phyloP scores from a whole-genome alignment of 345 rosid species.

The Dipteronia sinensis region DNA sequence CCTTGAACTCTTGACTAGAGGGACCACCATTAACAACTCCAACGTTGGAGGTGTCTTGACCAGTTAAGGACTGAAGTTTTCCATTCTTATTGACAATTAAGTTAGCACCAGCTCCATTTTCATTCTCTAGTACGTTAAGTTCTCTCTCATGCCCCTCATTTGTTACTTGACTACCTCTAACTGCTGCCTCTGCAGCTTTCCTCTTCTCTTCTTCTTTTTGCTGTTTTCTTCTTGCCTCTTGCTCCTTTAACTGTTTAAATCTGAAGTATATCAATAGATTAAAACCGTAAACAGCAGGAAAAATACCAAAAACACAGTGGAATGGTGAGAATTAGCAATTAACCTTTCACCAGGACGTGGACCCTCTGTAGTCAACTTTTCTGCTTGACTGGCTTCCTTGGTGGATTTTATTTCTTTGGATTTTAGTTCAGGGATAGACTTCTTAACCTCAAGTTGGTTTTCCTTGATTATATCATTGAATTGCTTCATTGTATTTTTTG shows the following conservation, averaged over 20 bases:
- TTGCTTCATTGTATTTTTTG: slow-evolving; percentile 52
- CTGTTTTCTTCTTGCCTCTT: slow-evolving; percentile 67
- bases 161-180: slow-evolving; percentile 30
- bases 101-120: slow-evolving; percentile 33
- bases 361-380: slow-evolving; percentile 55
- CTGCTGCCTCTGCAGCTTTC: slow-evolving; percentile 49
- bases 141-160: slow-evolving; percentile 18
- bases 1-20: slow-evolving; percentile 32
- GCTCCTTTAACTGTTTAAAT: slow-evolving; percentile 79
- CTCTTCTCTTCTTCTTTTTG: slow-evolving; percentile 65
- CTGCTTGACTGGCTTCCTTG: slow-evolving; percentile 34
- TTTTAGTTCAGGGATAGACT: slow-evolving; percentile 43
- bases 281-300: slow-evolving; percentile 19
- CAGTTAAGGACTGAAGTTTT: slow-evolving; percentile 14
- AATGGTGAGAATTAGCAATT: slow-evolving; percentile 4
- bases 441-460: slow-evolving; percentile 38
- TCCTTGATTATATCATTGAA: slow-evolving; percentile 44
- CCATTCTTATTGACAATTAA: slow-evolving; percentile 26
- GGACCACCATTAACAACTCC: slow-evolving; percentile 49
- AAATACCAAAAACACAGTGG: neutral
- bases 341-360: slow-evolving; percentile 80
- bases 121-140: slow-evolving; percentile 20
- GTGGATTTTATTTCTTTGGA: slow-evolving; percentile 36
- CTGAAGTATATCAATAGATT: slow-evolving; percentile 38
- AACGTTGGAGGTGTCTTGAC: slow-evolving; percentile 34